Base-by-base conservation (phyloP, 495 filamentous ascomycete species). In the Tuber umbilicatum region DNA sequence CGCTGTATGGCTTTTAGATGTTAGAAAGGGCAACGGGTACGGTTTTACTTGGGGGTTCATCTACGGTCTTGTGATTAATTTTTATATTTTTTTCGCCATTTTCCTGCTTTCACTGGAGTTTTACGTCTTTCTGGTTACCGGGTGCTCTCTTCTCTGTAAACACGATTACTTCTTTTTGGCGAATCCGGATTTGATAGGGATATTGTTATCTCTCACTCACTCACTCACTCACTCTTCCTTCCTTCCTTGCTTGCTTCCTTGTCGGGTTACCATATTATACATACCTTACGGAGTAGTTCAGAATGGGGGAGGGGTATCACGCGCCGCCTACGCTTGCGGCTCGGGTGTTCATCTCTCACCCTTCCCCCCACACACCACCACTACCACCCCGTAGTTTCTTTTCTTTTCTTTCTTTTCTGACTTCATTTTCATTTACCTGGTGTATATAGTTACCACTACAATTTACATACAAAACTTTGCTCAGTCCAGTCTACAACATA, bases 301-400 rank as follows among this genome's bases (percentile, higher is more conserved):
- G 55, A 64, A 35, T 10, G 55, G 27, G 55, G 55, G 55, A 64
- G 55, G 55, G 55, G 55, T 27, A 64, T 64, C 55, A 64, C 55
- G 27, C 55, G 55, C 55, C 27, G 55, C 55, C 55, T 35, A 6
- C 55, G 27, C 14, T 35, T 64, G 55, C 55, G 55, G 55, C 55
- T 64, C 55, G 55, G 55, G 55, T 64, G 55, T 64, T 35, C 70
- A 72, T 37, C 39, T 55, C n/a, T 17, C 35, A 71, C 72, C 35
- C 47, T 41, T 72, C 37, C 47, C 35, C 41, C 72, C 40, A 72
- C 70, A 50, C 70, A 73, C 39, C 74, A 23, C 50, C 42, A 38
- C 60, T 39, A 21, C 39, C 50, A 45, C 70, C 27, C 55, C 27
- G 12, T 35, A 17, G 17, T 64, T 17, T 64, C 27, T 35, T 16